Conservation (phyloP, 2,329 filamentous ascomycete genomes). For the Tolypocladium pustulatum region DNA sequence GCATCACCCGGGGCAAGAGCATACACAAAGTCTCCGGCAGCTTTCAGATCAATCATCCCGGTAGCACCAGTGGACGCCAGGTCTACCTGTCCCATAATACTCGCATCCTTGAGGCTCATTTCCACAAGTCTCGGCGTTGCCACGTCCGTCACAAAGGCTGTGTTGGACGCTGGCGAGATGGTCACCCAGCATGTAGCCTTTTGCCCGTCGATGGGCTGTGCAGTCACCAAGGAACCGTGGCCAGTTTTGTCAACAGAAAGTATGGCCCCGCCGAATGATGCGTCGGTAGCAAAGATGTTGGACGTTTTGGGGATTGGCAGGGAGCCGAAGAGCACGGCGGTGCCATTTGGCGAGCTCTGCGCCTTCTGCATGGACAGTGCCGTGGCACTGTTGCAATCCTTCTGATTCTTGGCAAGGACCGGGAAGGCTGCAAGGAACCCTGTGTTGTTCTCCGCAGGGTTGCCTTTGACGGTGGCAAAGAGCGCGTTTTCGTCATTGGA, state of each 20-base stretch:
- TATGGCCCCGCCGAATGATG: slow-evolving; percentile 44
- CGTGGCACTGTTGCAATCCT: not conserved
- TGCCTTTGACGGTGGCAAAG: slow-evolving; percentile 49
- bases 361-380: slow-evolving; percentile 5
- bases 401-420: slow-evolving; percentile 22
- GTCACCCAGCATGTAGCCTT: slow-evolving; percentile 48
- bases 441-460: slow-evolving; percentile 40
- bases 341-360: slow-evolving; percentile 38
- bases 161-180: slow-evolving; percentile 34
- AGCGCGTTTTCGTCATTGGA: slow-evolving; percentile 40
- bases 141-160: slow-evolving; percentile 49
- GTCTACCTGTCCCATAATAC: slow-evolving; percentile 31
- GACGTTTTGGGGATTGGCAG: slow-evolving; percentile 30
- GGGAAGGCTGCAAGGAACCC: slow-evolving; percentile 45
- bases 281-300: slow-evolving; percentile 44
- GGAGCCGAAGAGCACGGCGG: slow-evolving; percentile 46
- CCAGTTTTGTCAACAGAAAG: slow-evolving; percentile 28
- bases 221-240: slow-evolving; percentile 23
- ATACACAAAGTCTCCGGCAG: slow-evolving; percentile 45
- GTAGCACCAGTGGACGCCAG: slow-evolving; percentile 33
- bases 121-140: slow-evolving; percentile 42
- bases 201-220: slow-evolving; percentile 36
- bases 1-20: slow-evolving; percentile 44
- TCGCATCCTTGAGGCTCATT: slow-evolving; percentile 39
- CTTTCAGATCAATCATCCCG: slow-evolving; percentile 44